Conservation (phyloP, 2,329 filamentous ascomycete genomes). For the Diaporthe ilicicola region DNA sequence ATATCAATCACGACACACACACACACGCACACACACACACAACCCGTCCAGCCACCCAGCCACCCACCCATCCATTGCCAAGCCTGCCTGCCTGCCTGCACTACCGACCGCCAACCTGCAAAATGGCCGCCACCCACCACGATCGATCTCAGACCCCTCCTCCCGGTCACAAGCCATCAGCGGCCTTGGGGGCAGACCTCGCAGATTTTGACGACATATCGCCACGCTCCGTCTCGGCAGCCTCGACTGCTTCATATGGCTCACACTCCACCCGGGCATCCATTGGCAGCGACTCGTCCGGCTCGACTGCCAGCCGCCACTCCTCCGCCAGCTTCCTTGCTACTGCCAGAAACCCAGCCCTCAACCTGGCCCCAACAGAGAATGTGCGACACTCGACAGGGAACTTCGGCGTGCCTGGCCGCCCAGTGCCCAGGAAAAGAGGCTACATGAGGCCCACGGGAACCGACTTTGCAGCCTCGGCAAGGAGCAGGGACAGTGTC, state of each 20-base stretch:
- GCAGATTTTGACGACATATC: conserved; percentile 59
- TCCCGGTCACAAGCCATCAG: conserved; percentile 68
- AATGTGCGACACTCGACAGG: conserved; percentile 54
- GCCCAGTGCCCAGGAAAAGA: conserved; percentile 62
- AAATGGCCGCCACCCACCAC: conserved; percentile 48
- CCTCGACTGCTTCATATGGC: conserved; percentile 66
- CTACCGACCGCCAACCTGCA: conserved; percentile 21
- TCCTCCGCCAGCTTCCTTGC: conserved; percentile 67
- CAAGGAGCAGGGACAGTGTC: conserved; percentile 90
- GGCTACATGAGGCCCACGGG: conserved; percentile 90
- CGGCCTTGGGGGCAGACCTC: conserved; percentile 63
- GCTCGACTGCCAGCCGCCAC: conserved; percentile 64
- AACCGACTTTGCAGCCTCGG: conserved; percentile 90
- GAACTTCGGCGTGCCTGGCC: conserved; percentile 44
- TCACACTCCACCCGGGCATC: conserved; percentile 61
- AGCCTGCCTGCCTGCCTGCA: neutral
- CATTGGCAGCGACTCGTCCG: conserved; percentile 59
- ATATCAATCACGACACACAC: neutral
- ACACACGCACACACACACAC: neutral
- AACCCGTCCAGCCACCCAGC: neutral
- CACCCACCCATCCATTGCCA: neutral
- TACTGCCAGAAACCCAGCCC: conserved; percentile 55
- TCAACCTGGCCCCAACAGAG: conserved; percentile 41
- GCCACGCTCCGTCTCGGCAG: conserved; percentile 68
- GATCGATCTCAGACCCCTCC: conserved; percentile 69